Percentiles rank a stretch among this genome's conserved stretches.
These are phyloP conservation scores for Claviceps spartinae DNA, from an alignment of 2,329 filamentous ascomycete genomes.

Conservation along the genomic window DNA sequence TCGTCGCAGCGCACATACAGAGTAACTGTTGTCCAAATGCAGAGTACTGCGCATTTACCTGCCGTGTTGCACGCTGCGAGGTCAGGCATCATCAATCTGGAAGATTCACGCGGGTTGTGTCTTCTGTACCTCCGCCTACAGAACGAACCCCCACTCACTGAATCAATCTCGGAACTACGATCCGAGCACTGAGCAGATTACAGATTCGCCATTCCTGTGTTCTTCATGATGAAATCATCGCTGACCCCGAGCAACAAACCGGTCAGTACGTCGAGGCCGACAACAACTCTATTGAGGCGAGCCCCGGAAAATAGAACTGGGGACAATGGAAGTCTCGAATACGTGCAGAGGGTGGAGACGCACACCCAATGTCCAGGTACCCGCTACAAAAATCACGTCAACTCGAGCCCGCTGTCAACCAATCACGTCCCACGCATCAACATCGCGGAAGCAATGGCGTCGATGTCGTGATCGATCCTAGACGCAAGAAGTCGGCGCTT, in stretches of 20 bases:
- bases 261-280: not conserved
- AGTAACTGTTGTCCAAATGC: too few relatives aligned
- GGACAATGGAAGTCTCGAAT: not conserved
- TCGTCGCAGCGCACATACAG: too few relatives aligned
- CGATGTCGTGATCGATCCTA: conserved; percentile 37
- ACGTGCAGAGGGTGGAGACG: not conserved
- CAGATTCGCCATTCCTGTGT: not conserved
- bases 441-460: conserved; percentile 37
- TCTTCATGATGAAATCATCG: conserved; percentile 5
- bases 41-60: too few relatives aligned
- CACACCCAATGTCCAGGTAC: not conserved
- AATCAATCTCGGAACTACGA: too few relatives aligned
- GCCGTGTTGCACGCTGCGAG: too few relatives aligned
- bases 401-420: conserved; percentile 14
- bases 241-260: not conserved
- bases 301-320: conserved; percentile 5
- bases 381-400: conserved; percentile 4
- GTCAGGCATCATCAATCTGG: too few relatives aligned
- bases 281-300: not conserved
- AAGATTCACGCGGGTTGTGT: too few relatives aligned
- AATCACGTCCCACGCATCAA: conserved; percentile 20
- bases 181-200: too few relatives aligned
- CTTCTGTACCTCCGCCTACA: too few relatives aligned
- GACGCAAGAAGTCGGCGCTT: conserved; percentile 16
- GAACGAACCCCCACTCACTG: too few relatives aligned